Evolutionary conservation across 768 basidiomycete species (phyloP).

Genomic region (Coprinopsis strossmayeri): DNA sequence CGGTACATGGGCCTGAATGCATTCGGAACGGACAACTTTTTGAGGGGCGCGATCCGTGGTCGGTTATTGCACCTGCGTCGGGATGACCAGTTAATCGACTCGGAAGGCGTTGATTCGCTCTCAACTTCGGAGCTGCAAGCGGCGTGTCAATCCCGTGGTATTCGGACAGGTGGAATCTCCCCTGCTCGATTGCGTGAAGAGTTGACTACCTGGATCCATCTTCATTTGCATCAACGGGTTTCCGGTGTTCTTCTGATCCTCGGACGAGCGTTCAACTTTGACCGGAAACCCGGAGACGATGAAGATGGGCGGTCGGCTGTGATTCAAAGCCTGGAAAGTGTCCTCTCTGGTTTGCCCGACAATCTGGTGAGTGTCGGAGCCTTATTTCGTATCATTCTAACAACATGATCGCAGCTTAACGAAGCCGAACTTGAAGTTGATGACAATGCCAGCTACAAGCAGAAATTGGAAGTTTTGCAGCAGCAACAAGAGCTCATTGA

Average conservation of each 20-base stretch:
- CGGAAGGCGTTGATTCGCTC: conserved; percentile 85
- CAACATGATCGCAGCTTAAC: conserved; percentile 88
- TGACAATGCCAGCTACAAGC: conserved; percentile 91
- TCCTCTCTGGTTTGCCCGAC: conserved; percentile 88
- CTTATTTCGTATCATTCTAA: background rate
- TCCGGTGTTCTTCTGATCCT: conserved; percentile 92
- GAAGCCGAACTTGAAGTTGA: conserved; percentile 97
- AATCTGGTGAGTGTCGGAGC: conserved; percentile 75
- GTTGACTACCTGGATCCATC: conserved; percentile 83
- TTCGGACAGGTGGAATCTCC: conserved; percentile 81
- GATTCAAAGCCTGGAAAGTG: conserved; percentile 79
- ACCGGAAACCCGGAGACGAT: conserved; percentile 62
- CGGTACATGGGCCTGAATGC: conserved; percentile 98
- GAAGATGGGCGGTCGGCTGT: conserved; percentile 81
- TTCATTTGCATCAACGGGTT: conserved; percentile 87
- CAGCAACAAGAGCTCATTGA: conserved; percentile 99
- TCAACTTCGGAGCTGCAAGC: conserved; percentile 89
- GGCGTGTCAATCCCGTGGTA: conserved; percentile 91
- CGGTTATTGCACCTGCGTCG: conserved; percentile 77
- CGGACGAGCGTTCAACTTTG: conserved; percentile 93
- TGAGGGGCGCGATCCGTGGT: conserved; percentile 84
- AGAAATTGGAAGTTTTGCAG: conserved; percentile 95
- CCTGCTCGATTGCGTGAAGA: conserved; percentile 88
- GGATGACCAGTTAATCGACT: conserved; percentile 89
- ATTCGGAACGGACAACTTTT: conserved; percentile 97